A percentile compares a stretch with the other conserved stretches of the same genome.
Evolutionary conservation across 768 basidiomycete species (phyloP).

Genomic region (Russula sp.): DNA sequence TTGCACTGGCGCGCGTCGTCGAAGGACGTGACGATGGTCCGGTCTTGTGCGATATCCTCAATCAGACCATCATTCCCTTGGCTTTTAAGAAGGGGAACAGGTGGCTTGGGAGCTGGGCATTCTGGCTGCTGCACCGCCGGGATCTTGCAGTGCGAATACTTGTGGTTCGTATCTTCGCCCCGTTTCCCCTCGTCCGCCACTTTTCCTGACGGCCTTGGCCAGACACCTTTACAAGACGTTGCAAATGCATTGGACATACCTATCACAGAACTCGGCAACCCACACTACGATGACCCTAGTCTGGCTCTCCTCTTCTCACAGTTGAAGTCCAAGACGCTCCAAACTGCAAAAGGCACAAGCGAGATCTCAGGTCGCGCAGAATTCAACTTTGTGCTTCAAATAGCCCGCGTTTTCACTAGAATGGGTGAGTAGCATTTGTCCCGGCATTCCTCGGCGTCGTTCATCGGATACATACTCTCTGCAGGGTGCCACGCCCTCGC

Average conservation of each 20-base stretch:
- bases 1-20: constrained; percentile 77
- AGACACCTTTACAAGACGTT: constrained; percentile 77
- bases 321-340: constrained; percentile 82
- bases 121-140: constrained; percentile 85
- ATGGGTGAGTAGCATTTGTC: constrained; percentile 62
- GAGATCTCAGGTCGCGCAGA: constrained; percentile 85
- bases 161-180: constrained; percentile 48
- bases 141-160: constrained; percentile 89
- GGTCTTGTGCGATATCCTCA: constrained; percentile 62
- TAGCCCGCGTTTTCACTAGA: constrained; percentile 85
- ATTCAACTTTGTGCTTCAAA: constrained; percentile 94
- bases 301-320: constrained; percentile 87
- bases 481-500: constrained; percentile 91
- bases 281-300: constrained; percentile 91
- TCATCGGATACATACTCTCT: constrained; percentile 5
- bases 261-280: constrained; percentile 66
- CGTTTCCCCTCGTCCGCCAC: not conserved
- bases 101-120: constrained; percentile 94
- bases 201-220: constrained; percentile 3
- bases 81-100: constrained; percentile 87
- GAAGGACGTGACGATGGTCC: constrained; percentile 83
- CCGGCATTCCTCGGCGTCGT: not conserved
- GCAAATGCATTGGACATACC: constrained; percentile 49
- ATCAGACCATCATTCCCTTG: constrained; percentile 68
- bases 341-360: constrained; percentile 88